Conservation (phyloP, 805 yeast genomes). For the Starmerella etchellsii region DNA sequence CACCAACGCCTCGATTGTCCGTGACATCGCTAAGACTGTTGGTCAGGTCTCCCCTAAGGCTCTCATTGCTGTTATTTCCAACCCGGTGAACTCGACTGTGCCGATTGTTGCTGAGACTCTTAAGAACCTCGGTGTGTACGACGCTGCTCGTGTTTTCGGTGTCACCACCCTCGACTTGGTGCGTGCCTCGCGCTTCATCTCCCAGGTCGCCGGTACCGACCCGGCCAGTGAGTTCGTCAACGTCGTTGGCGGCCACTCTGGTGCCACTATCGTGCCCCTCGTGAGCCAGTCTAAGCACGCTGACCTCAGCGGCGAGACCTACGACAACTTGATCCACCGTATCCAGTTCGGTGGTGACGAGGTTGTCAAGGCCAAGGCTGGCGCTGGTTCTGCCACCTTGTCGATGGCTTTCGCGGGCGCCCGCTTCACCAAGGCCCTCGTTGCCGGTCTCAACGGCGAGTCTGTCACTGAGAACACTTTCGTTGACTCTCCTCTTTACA, state of each 20-base stretch:
- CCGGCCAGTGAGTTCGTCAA: slow-evolving; percentile 67
- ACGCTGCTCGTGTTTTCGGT: slow-evolving; percentile 87
- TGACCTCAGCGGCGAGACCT: slow-evolving; percentile 49
- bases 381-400: slow-evolving; percentile 86
- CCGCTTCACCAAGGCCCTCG: slow-evolving; percentile 48
- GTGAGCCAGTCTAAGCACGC: slow-evolving; percentile 62
- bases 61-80: slow-evolving; percentile 66
- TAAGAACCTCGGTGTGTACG: slow-evolving; percentile 72
- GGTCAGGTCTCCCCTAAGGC: slow-evolving; percentile 81
- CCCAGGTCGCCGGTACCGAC: slow-evolving; percentile 55
- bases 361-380: slow-evolving; percentile 85
- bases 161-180: slow-evolving; percentile 89
- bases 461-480: slow-evolving; percentile 40
- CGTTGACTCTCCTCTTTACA: slow-evolving; percentile 63
- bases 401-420: slow-evolving; percentile 92
- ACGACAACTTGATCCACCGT: slow-evolving; percentile 61
- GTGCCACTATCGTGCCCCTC: slow-evolving; percentile 89
- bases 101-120: slow-evolving; percentile 91
- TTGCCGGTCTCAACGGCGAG: slow-evolving; percentile 34
- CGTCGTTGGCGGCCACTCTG: slow-evolving; percentile 96
- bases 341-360: slow-evolving; percentile 96
- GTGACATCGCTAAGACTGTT: slow-evolving; percentile 76
- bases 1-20: slow-evolving; percentile 90
- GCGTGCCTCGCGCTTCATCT: slow-evolving; percentile 78
- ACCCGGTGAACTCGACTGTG: slow-evolving; percentile 95